Evolutionary conservation across 805 yeast genomes (phyloP).

Genomic region (Kodamaea kakaduensis): DNA sequence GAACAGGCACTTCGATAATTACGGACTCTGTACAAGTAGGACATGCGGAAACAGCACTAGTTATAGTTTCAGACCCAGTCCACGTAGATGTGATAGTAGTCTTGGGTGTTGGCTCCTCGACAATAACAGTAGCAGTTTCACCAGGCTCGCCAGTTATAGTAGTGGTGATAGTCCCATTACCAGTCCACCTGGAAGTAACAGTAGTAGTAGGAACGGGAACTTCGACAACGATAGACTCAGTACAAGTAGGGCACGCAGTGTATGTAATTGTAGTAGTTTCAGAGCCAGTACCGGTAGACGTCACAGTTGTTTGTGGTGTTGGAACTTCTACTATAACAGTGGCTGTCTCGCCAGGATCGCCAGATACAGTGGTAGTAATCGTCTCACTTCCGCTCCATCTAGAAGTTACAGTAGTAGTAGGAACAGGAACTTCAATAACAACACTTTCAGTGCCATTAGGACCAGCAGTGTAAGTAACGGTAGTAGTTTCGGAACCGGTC

Average conservation of each 20-base stretch:
- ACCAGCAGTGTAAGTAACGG: constrained; percentile 9
- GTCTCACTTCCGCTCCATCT: constrained; percentile 14
- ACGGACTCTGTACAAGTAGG: constrained; percentile 11
- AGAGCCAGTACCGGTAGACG: constrained; percentile 7
- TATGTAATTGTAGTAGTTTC: constrained; percentile 6
- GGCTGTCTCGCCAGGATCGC: constrained; percentile 7
- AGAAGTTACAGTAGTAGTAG: constrained; percentile 1
- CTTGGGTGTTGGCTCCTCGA: constrained; percentile 9
- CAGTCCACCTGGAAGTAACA: constrained; percentile 11
- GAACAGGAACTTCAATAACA: constrained; percentile 13
- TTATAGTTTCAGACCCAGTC: constrained; percentile 19
- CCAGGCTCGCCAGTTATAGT: constrained; percentile 8
- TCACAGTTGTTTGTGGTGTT: constrained; percentile 1
- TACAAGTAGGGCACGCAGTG: constrained; percentile 5
- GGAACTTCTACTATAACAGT: constrained; percentile 13
- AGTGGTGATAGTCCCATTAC: constrained; percentile 6
- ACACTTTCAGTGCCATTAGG: constrained; percentile 13
- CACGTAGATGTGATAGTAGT: constrained; percentile 4
- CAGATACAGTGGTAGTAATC: constrained; percentile 12
- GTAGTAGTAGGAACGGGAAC: constrained; percentile 13
- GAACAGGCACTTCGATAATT: constrained; percentile 12
- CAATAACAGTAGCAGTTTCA: constrained; percentile 7
- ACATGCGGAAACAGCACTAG: constrained; percentile 16
- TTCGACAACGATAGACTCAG: constrained; percentile 12
- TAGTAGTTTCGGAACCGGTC: constrained; percentile 9